A percentile compares a stretch with the other conserved stretches of the same genome.
Conservation (phyloP, 192 early-diverging fungal genomes). For the Podila horticola region DNA sequence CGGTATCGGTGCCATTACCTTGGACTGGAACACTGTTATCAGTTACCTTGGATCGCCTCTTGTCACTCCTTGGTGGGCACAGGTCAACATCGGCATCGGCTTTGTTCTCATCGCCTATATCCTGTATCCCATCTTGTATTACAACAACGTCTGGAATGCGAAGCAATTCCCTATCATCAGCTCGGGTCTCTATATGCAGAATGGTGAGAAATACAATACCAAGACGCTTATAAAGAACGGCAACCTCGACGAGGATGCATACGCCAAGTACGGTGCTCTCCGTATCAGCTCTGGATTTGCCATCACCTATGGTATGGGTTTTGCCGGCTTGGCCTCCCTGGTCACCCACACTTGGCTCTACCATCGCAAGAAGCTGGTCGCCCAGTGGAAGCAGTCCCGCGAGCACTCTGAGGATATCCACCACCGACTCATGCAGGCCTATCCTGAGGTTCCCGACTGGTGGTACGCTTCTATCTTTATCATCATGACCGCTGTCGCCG, state of each 20-base stretch:
- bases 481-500: slow-evolving; percentile 26
- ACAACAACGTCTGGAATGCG: slow-evolving; percentile 62
- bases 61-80: slow-evolving; percentile 55
- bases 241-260: no score
- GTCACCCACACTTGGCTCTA: no score
- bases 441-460: no score
- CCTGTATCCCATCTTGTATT: slow-evolving; percentile 68
- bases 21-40: slow-evolving; percentile 60
- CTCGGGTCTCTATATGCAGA: neutral
- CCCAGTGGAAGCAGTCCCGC: no score
- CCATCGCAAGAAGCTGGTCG: no score
- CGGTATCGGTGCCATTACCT: slow-evolving; percentile 59
- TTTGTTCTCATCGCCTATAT: slow-evolving; percentile 71
- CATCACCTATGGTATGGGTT: no score
- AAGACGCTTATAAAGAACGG: no score
- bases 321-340: no score
- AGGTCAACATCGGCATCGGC: slow-evolving; percentile 67
- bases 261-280: no score
- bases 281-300: no score
- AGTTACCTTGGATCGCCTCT: slow-evolving; percentile 2
- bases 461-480: slow-evolving; percentile 55
- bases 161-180: slow-evolving; percentile 38
- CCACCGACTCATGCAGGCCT: no score
- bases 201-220: neutral
- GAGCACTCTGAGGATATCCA: no score